These are phyloP conservation scores for Diphasiastrum complanatum DNA, from an alignment of 83 land plant species.

Conservation along the genomic window DNA sequence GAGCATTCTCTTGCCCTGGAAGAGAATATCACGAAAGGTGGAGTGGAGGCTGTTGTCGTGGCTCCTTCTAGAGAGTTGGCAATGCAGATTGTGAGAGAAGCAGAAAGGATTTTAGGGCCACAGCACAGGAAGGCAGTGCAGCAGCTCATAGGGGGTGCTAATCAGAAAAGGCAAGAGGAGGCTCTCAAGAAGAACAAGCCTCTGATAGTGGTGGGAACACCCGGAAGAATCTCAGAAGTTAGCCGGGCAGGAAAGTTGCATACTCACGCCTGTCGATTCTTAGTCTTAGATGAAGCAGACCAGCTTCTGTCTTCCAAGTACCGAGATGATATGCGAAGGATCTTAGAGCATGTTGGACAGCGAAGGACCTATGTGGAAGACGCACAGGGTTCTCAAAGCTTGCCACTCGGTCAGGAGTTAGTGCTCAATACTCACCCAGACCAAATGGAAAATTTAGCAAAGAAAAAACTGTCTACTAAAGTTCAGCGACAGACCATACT, in stretches of 20 bases:
- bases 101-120: slow-evolving; percentile 69
- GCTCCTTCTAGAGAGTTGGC: slow-evolving; percentile 94
- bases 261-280: slow-evolving; percentile 79
- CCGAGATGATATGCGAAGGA: slow-evolving; percentile 78
- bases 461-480: neutral
- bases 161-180: slow-evolving; percentile 78
- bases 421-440: neutral
- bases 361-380: slow-evolving; percentile 24
- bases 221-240: slow-evolving; percentile 87
- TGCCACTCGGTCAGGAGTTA: no score
- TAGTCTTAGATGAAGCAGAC: slow-evolving; percentile 90
- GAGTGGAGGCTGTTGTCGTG: slow-evolving; percentile 80
- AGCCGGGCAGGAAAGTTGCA: slow-evolving; percentile 83
- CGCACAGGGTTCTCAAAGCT: no score
- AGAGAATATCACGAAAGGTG: slow-evolving; percentile 20
- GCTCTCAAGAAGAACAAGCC: slow-evolving; percentile 86
- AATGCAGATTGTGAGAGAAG: slow-evolving; percentile 94
- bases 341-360: slow-evolving; percentile 84
- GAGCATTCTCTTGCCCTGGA: neutral
- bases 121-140: slow-evolving; percentile 59
- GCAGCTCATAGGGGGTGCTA: slow-evolving; percentile 95
- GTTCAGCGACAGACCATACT: slow-evolving; percentile 65
- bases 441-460: neutral
- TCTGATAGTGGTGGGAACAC: slow-evolving; percentile 82
- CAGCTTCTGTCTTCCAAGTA: slow-evolving; percentile 74